Conservation (phyloP, 2,329 filamentous ascomycete genomes). For the Aureobasidium leucospermi region DNA sequence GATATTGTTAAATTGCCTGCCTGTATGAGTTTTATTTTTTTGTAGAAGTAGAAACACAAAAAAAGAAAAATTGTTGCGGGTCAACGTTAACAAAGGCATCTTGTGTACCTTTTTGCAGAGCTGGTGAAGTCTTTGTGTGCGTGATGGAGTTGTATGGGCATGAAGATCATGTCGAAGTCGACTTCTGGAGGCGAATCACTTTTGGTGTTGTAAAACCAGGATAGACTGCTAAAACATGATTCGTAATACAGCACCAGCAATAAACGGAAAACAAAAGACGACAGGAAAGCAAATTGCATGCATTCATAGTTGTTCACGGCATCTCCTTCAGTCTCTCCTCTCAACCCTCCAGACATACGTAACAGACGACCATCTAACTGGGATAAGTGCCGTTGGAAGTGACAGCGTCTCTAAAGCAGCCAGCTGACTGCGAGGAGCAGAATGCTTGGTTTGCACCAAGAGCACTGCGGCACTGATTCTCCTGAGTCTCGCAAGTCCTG, state of each 20-base stretch:
- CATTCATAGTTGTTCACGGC: neutral
- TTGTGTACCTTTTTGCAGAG: neutral
- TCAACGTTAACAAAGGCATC: neutral
- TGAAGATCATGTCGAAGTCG: too few relatives aligned
- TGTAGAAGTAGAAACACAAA: neutral
- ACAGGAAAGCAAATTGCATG: too few relatives aligned
- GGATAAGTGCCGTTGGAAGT: neutral
- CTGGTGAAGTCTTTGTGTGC: too few relatives aligned
- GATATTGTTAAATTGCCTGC: too few relatives aligned
- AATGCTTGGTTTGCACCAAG: neutral
- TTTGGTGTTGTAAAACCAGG: too few relatives aligned
- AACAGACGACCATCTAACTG: neutral
- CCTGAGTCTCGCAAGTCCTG: neutral
- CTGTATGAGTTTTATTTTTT: neutral
- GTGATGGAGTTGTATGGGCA: too few relatives aligned
- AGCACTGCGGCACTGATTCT: neutral
- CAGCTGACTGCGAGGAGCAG: neutral
- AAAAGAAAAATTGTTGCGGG: neutral
- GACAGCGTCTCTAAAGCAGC: neutral
- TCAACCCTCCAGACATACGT: too few relatives aligned
- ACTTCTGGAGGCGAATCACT: too few relatives aligned
- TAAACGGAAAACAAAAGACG: too few relatives aligned
- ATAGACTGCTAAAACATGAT: too few relatives aligned
- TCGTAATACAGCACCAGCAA: too few relatives aligned
- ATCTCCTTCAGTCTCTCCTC: too few relatives aligned